Evolutionary conservation across 2,329 filamentous ascomycete species (phyloP), one percentile per base, ranked within the genome.

Genomic region (Epichloe baconii): DNA sequence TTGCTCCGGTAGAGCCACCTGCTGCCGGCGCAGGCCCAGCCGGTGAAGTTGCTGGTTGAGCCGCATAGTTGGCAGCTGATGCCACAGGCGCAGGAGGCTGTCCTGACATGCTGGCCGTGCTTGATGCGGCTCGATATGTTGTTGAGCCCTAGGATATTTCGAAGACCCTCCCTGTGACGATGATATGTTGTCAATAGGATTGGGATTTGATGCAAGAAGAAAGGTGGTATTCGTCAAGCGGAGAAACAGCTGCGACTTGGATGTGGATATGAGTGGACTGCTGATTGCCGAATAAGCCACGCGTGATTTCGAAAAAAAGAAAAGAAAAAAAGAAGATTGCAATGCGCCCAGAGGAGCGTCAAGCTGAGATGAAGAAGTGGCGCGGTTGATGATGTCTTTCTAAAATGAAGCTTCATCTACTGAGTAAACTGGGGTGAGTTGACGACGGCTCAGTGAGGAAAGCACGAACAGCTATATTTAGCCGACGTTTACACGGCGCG

Each of bases 1-100:
- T 51, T 11, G 57, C 37, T 6, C 59, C 61, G 5, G 68, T 61
- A 2, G 69, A 55, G 34, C 65, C 54, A 5, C 68, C 57, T 17
- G 70, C 61, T 7, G 60, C 58, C 26, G 64, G 57, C 23, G 62
- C 54, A 47, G 59, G 54, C 4, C 59, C 58, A 50, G 63, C 62
- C 26, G 68, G 68, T 50, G 67, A 62, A 31, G 66, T 62, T 31
- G 58, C 61, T 19, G 65, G 60, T 53, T 66, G 63, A 26, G 60
- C 61, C 50, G 57, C 60, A 59, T 65, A 64, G 55, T 57, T 57
- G 55, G 59, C 59, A 38, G 62, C 58, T 34, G 64, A 58, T n/a
- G 61, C 56, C 62, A 21, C 62, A 58, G 43, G 58, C 57, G 51
- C 37, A 50, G 64, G 61, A 46, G 59, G 53, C 31, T 66, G 65